Percentiles rank a stretch among this genome's conserved stretches.
These are phyloP conservation scores for Kalanchoe fedtschenkoi DNA, from an alignment of 164 flowering plant genomes.

Conservation along the genomic window DNA sequence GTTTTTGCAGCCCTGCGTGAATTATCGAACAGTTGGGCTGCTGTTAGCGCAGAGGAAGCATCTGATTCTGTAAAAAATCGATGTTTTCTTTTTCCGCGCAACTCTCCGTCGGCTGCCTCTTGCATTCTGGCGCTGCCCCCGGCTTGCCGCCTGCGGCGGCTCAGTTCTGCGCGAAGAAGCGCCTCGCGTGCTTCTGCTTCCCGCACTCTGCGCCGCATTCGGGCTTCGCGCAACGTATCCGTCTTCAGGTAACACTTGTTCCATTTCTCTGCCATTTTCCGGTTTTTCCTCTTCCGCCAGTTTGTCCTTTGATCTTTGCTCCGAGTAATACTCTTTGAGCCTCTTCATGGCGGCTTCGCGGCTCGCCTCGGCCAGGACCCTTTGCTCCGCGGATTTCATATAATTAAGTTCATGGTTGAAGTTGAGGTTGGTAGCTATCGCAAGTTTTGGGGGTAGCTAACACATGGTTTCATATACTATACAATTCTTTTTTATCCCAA, in stretches of 20 bases:
- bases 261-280: no score
- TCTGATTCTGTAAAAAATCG: conserved; percentile 19
- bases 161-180: conserved; percentile 8
- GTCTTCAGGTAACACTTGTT: no score
- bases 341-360: conserved; percentile 23
- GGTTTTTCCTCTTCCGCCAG: not conserved
- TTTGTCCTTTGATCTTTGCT: conserved; percentile 9
- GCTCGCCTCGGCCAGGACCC: conserved; percentile 24
- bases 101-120: conserved; percentile 9
- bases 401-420: no score
- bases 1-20: no score
- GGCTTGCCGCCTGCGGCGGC: conserved; percentile 6
- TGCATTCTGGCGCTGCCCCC: not conserved
- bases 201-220: conserved; percentile 4
- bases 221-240: not conserved
- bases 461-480: no score
- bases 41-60: conserved; percentile 13
- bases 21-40: conserved; percentile 15
- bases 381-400: conserved; percentile 36
- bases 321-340: conserved; percentile 13
- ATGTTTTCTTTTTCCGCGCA: conserved; percentile 18
- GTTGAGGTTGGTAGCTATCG: no score
- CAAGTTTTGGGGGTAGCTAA: no score
- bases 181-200: not conserved
- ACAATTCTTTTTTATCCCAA: no score